phyloP scores from a whole-genome alignment of 1,284 basidiomycete genomes.

The Pseudozyma thailandica region DNA sequence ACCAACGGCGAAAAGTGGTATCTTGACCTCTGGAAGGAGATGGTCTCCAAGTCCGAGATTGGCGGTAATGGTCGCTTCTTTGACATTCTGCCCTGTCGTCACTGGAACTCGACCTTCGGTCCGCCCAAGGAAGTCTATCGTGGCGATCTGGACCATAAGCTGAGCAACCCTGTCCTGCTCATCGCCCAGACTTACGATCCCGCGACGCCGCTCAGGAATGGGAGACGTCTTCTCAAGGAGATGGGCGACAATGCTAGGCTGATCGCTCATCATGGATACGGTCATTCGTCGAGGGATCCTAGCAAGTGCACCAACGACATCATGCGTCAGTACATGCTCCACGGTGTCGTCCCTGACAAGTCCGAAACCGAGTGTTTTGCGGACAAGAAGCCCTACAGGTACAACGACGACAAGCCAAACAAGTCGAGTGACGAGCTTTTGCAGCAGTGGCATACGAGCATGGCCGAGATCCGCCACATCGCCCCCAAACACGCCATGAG shows the following conservation, averaged over 20 bases:
- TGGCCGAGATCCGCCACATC: neutral
- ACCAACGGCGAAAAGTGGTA: constrained; percentile 35
- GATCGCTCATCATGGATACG: constrained; percentile 34
- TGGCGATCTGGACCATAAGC: constrained; percentile 22
- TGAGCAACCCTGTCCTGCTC: constrained; percentile 30
- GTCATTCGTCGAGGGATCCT: constrained; percentile 34
- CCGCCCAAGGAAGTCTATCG: constrained; percentile 39
- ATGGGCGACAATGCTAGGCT: constrained; percentile 46
- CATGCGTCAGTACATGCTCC: constrained; percentile 24
- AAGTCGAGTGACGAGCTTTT: constrained; percentile 1
- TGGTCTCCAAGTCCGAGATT: constrained; percentile 35
- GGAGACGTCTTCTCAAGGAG: constrained; percentile 17
- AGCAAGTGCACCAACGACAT: constrained; percentile 33
- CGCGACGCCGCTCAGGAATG: constrained; percentile 43
- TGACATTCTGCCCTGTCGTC: constrained; percentile 46
- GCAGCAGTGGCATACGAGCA: constrained; percentile 5
- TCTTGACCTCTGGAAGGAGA: constrained; percentile 23
- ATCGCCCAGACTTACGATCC: constrained; percentile 46
- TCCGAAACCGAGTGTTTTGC: constrained; percentile 29
- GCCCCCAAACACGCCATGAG: neutral
- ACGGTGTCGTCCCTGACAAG: constrained; percentile 22
- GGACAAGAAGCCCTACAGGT: constrained; percentile 31
- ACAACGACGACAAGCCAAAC: neutral
- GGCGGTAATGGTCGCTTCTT: constrained; percentile 39
- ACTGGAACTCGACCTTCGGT: constrained; percentile 28